Percentiles rank a stretch among this genome's conserved stretches.
phyloP scores from a whole-genome alignment of 2,329 filamentous ascomycete species.

The Fusarium succisae region DNA sequence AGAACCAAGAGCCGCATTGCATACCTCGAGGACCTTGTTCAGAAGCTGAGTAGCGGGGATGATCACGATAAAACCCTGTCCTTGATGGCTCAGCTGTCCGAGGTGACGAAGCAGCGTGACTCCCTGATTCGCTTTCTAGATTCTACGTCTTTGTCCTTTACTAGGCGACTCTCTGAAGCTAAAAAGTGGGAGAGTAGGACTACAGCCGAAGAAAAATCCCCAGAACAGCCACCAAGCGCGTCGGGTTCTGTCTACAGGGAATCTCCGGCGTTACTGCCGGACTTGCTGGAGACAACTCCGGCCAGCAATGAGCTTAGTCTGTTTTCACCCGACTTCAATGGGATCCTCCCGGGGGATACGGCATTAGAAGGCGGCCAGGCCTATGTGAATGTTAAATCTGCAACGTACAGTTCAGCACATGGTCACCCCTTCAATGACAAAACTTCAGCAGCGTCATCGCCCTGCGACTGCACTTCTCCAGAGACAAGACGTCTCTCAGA shows the following conservation, averaged over 20 bases:
- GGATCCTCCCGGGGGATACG: background rate
- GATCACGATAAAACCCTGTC: background rate
- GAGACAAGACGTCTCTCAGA: background rate
- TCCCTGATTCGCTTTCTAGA: background rate
- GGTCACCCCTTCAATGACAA: background rate
- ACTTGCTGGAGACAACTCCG: background rate
- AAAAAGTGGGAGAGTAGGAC: background rate
- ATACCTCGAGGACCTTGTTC: background rate
- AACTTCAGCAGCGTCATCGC: background rate
- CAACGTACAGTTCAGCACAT: background rate
- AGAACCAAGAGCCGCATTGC: background rate
- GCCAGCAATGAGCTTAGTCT: background rate
- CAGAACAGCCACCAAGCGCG: background rate
- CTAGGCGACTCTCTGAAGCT: background rate
- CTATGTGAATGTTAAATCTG: background rate
- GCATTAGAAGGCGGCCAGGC: background rate
- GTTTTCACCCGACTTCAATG: background rate
- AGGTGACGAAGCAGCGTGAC: background rate
- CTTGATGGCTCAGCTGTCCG: background rate
- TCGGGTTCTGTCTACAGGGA: background rate
- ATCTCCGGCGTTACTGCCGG: background rate
- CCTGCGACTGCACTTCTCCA: background rate
- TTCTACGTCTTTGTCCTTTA: background rate
- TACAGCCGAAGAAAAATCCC: background rate
- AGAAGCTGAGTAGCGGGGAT: background rate